phyloP scores from a whole-genome alignment of 176 grass and related monocot species.

The Chrysopogon serrulatus region DNA sequence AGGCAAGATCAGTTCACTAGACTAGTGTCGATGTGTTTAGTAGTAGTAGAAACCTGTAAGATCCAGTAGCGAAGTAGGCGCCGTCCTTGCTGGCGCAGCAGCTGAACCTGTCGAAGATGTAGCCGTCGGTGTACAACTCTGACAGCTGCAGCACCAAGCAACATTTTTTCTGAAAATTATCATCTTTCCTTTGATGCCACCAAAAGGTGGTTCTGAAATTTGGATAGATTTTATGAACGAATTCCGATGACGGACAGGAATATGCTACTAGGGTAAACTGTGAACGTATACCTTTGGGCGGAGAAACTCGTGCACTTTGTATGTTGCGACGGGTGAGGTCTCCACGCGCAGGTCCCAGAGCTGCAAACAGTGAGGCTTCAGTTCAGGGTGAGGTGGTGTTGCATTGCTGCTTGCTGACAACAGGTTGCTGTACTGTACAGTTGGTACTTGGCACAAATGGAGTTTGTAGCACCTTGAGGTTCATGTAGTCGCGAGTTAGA shows the following conservation, averaged over 20 bases:
- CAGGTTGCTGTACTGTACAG: background rate
- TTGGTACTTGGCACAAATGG: background rate
- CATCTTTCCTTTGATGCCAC: background rate
- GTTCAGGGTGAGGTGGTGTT: background rate
- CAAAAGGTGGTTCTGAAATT: background rate
- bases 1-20: background rate
- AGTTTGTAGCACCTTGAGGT: constrained; percentile 50
- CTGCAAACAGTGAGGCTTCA: constrained; percentile 11
- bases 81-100: constrained; percentile 67
- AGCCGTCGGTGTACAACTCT: constrained; percentile 69
- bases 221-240: background rate
- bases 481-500: constrained; percentile 76
- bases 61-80: constrained; percentile 62
- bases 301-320: constrained; percentile 65
- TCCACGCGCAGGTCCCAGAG: constrained; percentile 79
- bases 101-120: constrained; percentile 70
- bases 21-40: background rate
- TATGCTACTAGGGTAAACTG: background rate
- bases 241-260: too few relatives aligned
- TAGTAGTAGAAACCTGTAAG: constrained; percentile 51
- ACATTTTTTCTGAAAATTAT: background rate
- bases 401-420: background rate
- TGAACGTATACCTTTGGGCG: constrained; percentile 63
- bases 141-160: constrained; percentile 41
- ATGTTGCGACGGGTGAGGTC: constrained; percentile 48